phyloP scores from a whole-genome alignment of 2,329 filamentous ascomycete species.

The Sclerotinia subarctica region DNA sequence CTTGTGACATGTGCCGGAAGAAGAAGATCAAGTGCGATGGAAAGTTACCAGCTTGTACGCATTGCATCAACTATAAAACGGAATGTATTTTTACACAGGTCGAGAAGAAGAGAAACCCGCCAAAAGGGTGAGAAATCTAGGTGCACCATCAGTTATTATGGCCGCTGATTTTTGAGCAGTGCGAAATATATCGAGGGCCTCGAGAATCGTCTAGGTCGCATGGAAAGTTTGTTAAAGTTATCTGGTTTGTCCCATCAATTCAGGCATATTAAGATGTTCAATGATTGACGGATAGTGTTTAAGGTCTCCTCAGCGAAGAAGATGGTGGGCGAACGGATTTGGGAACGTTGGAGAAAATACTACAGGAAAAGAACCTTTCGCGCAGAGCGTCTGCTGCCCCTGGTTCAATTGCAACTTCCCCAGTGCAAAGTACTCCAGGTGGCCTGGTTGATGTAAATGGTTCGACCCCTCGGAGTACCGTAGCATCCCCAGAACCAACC shows the following conservation, averaged over 20 bases:
- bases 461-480: constrained; percentile 45
- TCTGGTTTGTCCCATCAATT: constrained; percentile 55
- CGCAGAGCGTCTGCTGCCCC: constrained; percentile 34
- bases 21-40: constrained; percentile 98
- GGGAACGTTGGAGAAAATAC: constrained; percentile 77
- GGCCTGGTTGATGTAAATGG: constrained; percentile 39
- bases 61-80: constrained; percentile 97
- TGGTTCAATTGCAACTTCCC: constrained; percentile 33
- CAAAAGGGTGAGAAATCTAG: constrained; percentile 71
- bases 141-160: neutral
- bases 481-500: constrained; percentile 48
- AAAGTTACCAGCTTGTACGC: constrained; percentile 89
- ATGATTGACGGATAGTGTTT: constrained; percentile 26
- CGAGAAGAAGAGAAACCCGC: constrained; percentile 96
- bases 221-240: constrained; percentile 86
- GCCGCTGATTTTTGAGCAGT: constrained; percentile 46
- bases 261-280: neutral
- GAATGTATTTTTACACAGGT: constrained; percentile 97
- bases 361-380: constrained; percentile 52
- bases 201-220: constrained; percentile 89
- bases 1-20: constrained; percentile 76
- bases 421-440: constrained; percentile 45
- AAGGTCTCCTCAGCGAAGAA: constrained; percentile 77
- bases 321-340: constrained; percentile 84
- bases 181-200: constrained; percentile 98